Conservation (phyloP, 1,139 yeast species). For the Groenewaldozyma auringiensis region DNA sequence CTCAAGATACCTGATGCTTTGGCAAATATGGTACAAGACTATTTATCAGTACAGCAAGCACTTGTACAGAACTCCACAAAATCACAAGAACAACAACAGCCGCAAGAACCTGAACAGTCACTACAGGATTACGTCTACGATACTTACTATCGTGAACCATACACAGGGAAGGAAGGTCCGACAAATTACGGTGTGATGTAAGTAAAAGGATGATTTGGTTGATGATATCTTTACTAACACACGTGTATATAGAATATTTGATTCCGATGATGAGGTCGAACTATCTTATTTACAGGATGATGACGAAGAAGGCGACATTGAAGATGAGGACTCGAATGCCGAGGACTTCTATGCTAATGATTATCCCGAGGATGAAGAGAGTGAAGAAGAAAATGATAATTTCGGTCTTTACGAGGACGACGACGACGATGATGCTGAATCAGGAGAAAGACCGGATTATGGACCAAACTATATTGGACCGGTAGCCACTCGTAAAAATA, state of each 20-base stretch:
- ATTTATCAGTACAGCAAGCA: slow-evolving; percentile 37
- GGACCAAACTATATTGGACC: neutral
- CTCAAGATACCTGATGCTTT: slow-evolving; percentile 52
- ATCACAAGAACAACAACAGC: no score
- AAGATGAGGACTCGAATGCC: slow-evolving; percentile 78
- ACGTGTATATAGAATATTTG: slow-evolving; percentile 29
- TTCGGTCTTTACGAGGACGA: slow-evolving; percentile 30
- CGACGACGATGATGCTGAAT: slow-evolving; percentile 41
- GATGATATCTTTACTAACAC: neutral
- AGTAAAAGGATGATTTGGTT: neutral
- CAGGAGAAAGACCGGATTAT: slow-evolving; percentile 9
- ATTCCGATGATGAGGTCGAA: slow-evolving; percentile 52
- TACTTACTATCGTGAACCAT: slow-evolving; percentile 60
- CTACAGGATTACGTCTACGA: slow-evolving; percentile 88
- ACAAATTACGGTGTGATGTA: neutral
- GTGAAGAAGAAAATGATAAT: slow-evolving; percentile 11
- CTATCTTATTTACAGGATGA: slow-evolving; percentile 41
- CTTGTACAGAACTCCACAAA: no score
- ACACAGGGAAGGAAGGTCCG: slow-evolving; percentile 8
- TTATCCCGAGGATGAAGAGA: slow-evolving; percentile 78
- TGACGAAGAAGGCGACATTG: slow-evolving; percentile 36
- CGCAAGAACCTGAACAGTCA: no score
- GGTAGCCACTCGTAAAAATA: no score
- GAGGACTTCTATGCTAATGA: slow-evolving; percentile 90
- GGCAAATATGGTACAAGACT: slow-evolving; percentile 58